Evolutionary conservation across 1,139 yeast species (phyloP).

Genomic region (Meyerozyma smithsonii): DNA sequence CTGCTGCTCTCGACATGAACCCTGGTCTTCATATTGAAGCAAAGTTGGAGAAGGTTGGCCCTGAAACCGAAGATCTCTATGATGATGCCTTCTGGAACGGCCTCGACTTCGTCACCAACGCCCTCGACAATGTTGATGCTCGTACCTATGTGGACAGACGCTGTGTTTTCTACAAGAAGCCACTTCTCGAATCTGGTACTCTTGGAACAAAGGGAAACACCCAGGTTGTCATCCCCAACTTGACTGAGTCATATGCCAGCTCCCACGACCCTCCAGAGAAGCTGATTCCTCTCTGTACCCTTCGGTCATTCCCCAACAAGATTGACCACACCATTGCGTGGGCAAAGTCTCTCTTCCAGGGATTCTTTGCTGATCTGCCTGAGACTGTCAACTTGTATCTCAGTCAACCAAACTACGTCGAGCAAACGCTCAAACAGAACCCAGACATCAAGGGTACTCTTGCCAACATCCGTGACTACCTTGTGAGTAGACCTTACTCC

Average conservation of each 20-base stretch:
- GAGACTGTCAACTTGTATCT: conserved; percentile 89
- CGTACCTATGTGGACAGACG: conserved; percentile 97
- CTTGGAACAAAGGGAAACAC: conserved; percentile 98
- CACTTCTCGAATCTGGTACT: conserved; percentile 93
- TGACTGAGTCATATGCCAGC: conserved; percentile 93
- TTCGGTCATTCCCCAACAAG: conserved; percentile 95
- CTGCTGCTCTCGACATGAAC: conserved; percentile 80
- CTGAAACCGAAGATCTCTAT: conserved; percentile 85
- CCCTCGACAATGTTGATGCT: conserved; percentile 95
- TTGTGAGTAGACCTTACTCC: conserved; percentile 76
- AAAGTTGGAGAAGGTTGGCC: conserved; percentile 82
- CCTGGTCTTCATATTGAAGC: conserved; percentile 79
- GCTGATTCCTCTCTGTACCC: conserved; percentile 93
- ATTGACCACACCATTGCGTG: conserved; percentile 99
- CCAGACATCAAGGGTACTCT: conserved; percentile 87
- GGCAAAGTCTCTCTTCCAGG: conserved; percentile 95
- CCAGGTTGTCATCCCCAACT: conserved; percentile 87
- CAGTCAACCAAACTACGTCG: conserved; percentile 89
- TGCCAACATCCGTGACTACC: conserved; percentile 68
- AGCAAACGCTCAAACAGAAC: conserved; percentile 82
- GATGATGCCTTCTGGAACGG: conserved; percentile 82
- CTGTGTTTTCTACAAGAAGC: conserved; percentile 88
- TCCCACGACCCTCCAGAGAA: conserved; percentile 99
- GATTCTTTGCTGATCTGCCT: conserved; percentile 85
- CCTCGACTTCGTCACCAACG: conserved; percentile 89